These are phyloP conservation scores for Elaeis guineensis DNA, from an alignment of 176 grass and related monocot species.

Conservation along the genomic window DNA sequence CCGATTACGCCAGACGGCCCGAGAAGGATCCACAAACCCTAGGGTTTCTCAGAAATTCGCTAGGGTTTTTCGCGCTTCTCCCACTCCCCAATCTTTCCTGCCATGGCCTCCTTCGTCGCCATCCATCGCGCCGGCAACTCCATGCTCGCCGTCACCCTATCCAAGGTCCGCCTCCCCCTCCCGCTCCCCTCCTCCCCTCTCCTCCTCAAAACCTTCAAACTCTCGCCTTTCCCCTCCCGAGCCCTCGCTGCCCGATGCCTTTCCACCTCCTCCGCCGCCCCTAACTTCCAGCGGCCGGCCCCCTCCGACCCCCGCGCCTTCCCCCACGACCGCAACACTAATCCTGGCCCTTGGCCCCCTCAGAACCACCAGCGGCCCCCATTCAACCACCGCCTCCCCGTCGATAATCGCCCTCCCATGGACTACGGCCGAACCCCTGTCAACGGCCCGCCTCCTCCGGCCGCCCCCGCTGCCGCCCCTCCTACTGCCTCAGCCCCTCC, in stretches of 20 bases:
- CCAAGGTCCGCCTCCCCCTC: no score
- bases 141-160: no score
- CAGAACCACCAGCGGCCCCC: constrained; percentile 12
- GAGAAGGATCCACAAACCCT: no score
- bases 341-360: constrained; percentile 19
- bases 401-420: no score
- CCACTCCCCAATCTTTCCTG: no score
- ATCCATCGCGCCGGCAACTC: no score
- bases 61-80: no score
- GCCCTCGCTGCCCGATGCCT: constrained; percentile 19
- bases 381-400: neutral
- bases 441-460: neutral
- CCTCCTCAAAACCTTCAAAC: constrained; percentile 2
- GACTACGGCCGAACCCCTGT: neutral
- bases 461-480: neutral
- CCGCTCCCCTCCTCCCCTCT: no score
- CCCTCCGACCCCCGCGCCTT: neutral
- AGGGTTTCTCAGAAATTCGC: no score
- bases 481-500: neutral
- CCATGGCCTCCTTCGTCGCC: no score
- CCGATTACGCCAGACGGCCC: no score
- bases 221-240: constrained; percentile 30
- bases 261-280: constrained; percentile 24
- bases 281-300: constrained; percentile 11
- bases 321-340: neutral